These are phyloP conservation scores for Salvia sclarea DNA, from an alignment of 305 asterid species.

Conservation along the genomic window DNA sequence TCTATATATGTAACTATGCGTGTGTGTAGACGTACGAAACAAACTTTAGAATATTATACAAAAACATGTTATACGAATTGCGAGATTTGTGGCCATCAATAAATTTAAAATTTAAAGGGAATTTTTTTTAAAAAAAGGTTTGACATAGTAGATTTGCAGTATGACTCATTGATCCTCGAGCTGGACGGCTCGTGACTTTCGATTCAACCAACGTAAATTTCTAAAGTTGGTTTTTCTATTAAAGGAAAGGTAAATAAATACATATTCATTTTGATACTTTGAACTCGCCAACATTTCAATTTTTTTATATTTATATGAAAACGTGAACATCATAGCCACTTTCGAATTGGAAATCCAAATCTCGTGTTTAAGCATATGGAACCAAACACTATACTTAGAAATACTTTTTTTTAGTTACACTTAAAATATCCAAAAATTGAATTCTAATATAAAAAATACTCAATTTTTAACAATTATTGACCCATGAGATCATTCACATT, in stretches of 20 bases:
- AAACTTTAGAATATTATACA: neutral
- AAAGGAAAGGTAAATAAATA: neutral
- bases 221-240: neutral
- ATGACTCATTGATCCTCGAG: conserved; percentile 27
- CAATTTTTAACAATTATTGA: too few relatives aligned
- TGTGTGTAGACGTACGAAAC: neutral
- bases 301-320: too few relatives aligned
- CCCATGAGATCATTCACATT: too few relatives aligned
- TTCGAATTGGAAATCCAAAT: neutral
- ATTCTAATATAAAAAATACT: too few relatives aligned
- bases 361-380: too few relatives aligned
- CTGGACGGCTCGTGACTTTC: conserved; percentile 48
- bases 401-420: too few relatives aligned
- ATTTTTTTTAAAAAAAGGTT: neutral
- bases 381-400: too few relatives aligned
- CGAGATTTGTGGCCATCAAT: neutral
- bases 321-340: neutral
- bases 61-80: neutral
- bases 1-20: too few relatives aligned
- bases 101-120: neutral
- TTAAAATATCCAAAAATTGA: too few relatives aligned
- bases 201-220: conserved; percentile 32
- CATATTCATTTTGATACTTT: neutral
- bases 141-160: conserved; percentile 16
- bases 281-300: neutral